phyloP scores from a whole-genome alignment of 129 eudicot genomes.

The Kitagawia praeruptora region DNA sequence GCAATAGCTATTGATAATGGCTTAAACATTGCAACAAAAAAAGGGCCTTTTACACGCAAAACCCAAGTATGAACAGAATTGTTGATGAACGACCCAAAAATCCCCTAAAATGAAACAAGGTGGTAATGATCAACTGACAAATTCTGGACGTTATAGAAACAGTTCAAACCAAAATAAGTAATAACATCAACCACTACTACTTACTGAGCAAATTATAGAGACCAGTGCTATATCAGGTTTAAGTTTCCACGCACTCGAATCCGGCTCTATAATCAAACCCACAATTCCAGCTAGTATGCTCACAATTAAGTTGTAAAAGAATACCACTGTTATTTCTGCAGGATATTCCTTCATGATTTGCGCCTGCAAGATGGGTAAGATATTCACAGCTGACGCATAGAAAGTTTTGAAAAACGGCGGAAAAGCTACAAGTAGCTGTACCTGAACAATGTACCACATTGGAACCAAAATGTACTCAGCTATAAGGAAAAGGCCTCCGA shows the following conservation, averaged over 20 bases:
- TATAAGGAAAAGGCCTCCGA: slow-evolving; percentile 67
- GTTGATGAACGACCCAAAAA: slow-evolving; percentile 23
- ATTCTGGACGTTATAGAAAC: not conserved
- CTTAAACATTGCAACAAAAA: slow-evolving; percentile 45
- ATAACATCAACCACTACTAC: slow-evolving; percentile 4
- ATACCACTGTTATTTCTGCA: slow-evolving; percentile 66
- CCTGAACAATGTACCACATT: slow-evolving; percentile 85
- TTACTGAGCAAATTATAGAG: slow-evolving; percentile 76
- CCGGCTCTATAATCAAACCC: slow-evolving; percentile 45
- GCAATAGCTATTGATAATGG: slow-evolving; percentile 51
- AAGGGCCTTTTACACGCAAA: slow-evolving; percentile 43
- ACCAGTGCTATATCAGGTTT: slow-evolving; percentile 65
- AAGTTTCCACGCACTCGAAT: slow-evolving; percentile 48
- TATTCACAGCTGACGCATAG: not conserved
- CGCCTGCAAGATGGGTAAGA: slow-evolving; percentile 25
- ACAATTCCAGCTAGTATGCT: slow-evolving; percentile 61
- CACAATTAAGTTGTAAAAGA: slow-evolving; percentile 74
- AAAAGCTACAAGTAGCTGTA: not conserved
- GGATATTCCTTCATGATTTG: slow-evolving; percentile 92
- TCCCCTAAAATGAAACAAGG: slow-evolving; percentile 18
- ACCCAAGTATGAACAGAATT: slow-evolving; percentile 34
- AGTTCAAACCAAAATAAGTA: not conserved
- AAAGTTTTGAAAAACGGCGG: not conserved
- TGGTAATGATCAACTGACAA: not conserved
- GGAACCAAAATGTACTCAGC: slow-evolving; percentile 71